Base-by-base conservation (phyloP, 371 early-diverging fungal species). In the Dichotomocladium elegans region DNA sequence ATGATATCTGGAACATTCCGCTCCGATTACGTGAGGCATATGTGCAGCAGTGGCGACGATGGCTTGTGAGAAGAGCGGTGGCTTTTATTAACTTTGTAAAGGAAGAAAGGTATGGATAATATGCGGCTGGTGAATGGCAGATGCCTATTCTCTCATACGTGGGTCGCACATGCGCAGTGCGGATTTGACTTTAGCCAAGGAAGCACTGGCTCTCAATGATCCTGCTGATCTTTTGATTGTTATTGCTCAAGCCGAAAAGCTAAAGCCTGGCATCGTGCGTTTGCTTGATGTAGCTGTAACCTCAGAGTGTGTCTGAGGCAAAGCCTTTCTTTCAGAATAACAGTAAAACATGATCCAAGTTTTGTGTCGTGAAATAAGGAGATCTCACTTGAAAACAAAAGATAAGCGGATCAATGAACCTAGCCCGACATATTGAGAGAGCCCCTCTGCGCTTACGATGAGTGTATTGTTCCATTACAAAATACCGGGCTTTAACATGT, bases 11-110 rank as follows among this genome's bases (percentile, higher is more conserved):
- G 2, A 61, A 55, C 12, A 55, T 82, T 12, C 83, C 83, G 0
- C 53, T 69, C 3, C 56, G 75, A 30, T 63, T 80, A 63, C 64
- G 83, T 28, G 83, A 82, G 47, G 74, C 72, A 0, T 82, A 77
- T 57, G 71, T 79, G 6, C 63, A 74, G 2, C 80, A 82, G 52
- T 82, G 83, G 83, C 72, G 75, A 24, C 59, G 76, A 45, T 61
- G 66, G 6, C 51, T 82, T 17, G 60, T 80, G 8, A 66, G 69
- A 31, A 63, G 60, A 22, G 76, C 79, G 6, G 30, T 77, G 31
- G 68, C 76, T 1, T 60, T 82, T 45, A 74, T 82, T 17, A 77
- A 74, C 53, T 75, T 72, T 57, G 68, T 78, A 22, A 61, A 72
- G 45, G 72, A 72, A 24, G 80, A 80, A 66, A 70, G 70, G 78